Percentiles rank a stretch among this genome's conserved stretches.
These are phyloP conservation scores for Wickerhamiella sergipiensis DNA, from an alignment of 805 yeast species.

Conservation along the genomic window DNA sequence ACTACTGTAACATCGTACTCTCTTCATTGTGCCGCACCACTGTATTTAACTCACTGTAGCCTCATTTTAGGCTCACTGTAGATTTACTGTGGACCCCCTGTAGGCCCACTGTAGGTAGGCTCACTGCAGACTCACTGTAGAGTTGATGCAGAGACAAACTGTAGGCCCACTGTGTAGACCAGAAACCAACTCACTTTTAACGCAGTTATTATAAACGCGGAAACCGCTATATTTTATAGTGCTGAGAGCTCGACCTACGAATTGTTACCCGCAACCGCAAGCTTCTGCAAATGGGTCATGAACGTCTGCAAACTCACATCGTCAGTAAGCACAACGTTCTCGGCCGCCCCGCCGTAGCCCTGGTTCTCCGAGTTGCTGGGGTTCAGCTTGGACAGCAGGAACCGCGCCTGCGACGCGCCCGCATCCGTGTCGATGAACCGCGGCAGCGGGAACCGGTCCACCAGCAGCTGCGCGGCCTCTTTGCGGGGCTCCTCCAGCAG, in stretches of 20 bases:
- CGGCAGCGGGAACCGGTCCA: conserved; percentile 94
- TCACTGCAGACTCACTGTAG: too few relatives aligned
- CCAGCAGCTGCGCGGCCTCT: conserved; percentile 83
- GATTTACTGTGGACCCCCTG: too few relatives aligned
- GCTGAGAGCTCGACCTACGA: neutral
- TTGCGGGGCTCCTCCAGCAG: conserved; percentile 78
- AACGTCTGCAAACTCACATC: conserved; percentile 91
- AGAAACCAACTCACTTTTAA: too few relatives aligned
- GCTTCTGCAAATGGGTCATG: conserved; percentile 85
- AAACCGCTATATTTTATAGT: too few relatives aligned
- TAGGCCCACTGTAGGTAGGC: too few relatives aligned
- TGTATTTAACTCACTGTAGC: too few relatives aligned
- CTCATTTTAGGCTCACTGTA: too few relatives aligned
- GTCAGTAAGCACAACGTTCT: conserved; percentile 85
- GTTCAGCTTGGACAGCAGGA: conserved; percentile 84
- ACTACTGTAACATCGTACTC: too few relatives aligned
- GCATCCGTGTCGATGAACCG: conserved; percentile 95
- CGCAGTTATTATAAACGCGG: too few relatives aligned
- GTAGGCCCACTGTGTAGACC: too few relatives aligned
- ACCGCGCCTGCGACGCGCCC: conserved; percentile 97
- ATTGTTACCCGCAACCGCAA: conserved; percentile 49
- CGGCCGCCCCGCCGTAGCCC: conserved; percentile 35
- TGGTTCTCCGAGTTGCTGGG: conserved; percentile 78
- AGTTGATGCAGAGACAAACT: too few relatives aligned
- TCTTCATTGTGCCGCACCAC: too few relatives aligned